A percentile compares a stretch with the other conserved stretches of the same genome.
Evolutionary conservation across 768 basidiomycete species (phyloP).

Genomic region (Pleurotus citrinopileatus): DNA sequence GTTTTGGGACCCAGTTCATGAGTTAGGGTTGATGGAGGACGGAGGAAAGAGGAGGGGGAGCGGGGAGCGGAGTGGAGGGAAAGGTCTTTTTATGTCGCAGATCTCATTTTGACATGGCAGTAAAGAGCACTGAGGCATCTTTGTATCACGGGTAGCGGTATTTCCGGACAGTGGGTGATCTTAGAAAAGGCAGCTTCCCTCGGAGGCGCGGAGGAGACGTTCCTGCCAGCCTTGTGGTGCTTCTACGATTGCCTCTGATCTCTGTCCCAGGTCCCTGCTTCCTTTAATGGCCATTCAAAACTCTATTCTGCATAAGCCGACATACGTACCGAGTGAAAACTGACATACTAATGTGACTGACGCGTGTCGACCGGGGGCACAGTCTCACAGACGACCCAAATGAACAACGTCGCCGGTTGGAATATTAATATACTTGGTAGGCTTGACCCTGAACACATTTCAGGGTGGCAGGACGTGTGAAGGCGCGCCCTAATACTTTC

Average conservation of each 20-base stretch:
- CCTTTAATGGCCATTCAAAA: too few relatives aligned
- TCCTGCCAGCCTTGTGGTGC: too few relatives aligned
- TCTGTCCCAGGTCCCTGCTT: background rate
- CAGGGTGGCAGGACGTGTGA: too few relatives aligned
- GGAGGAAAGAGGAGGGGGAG: background rate
- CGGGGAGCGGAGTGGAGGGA: background rate
- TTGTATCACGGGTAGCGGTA: slow-evolving; percentile 9
- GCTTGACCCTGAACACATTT: too few relatives aligned
- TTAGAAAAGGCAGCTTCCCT: background rate
- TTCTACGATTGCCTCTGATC: background rate
- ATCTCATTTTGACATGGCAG: slow-evolving; percentile 9
- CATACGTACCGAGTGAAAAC: too few relatives aligned
- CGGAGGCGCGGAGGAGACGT: background rate
- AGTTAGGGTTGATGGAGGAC: slow-evolving; percentile 15
- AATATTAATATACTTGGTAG: too few relatives aligned
- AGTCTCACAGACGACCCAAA: too few relatives aligned
- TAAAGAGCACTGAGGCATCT: background rate
- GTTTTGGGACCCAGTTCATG: slow-evolving; percentile 27
- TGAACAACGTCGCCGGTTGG: too few relatives aligned
- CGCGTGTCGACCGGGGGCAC: too few relatives aligned
- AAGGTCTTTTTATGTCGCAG: slow-evolving; percentile 9
- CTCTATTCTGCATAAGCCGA: too few relatives aligned
- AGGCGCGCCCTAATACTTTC: too few relatives aligned
- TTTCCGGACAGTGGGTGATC: slow-evolving; percentile 7
- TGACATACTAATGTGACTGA: too few relatives aligned